Conservation (phyloP, 2,329 filamentous ascomycete genomes). For the Amphichorda felina region DNA sequence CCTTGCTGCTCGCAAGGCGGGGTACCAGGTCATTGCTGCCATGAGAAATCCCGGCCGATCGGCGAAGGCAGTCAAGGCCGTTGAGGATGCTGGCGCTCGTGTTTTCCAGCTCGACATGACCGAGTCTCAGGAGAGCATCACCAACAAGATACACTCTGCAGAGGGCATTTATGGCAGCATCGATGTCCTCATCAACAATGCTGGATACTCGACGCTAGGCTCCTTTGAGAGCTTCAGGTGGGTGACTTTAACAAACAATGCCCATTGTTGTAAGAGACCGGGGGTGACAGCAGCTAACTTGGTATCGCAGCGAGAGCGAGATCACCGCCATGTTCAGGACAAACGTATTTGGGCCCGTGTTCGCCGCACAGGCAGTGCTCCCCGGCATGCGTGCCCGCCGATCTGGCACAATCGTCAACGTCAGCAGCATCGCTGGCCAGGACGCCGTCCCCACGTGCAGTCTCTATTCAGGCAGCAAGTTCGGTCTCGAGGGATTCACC, state of each 20-base stretch:
- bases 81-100: constrained; percentile 11
- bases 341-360: constrained; percentile 36
- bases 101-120: constrained; percentile 16
- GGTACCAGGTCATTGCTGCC: constrained; percentile 35
- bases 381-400: constrained; percentile 29
- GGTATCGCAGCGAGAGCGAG: constrained; percentile 20
- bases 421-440: constrained; percentile 32
- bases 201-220: constrained; percentile 29
- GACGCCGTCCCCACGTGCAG: constrained; percentile 22
- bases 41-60: constrained; percentile 20
- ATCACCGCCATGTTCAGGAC: constrained; percentile 28
- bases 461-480: constrained; percentile 34
- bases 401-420: constrained; percentile 30
- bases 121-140: constrained; percentile 11
- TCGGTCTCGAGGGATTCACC: constrained; percentile 25
- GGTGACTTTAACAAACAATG: too few species aligned
- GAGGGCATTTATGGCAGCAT: constrained; percentile 19
- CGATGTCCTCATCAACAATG: constrained; percentile 41
- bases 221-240: constrained; percentile 23
- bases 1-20: constrained; percentile 25
- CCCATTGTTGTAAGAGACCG: too few species aligned
- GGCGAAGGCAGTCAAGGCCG: constrained; percentile 6
- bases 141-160: constrained; percentile 10
- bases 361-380: constrained; percentile 32
- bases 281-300: too few species aligned